Conservation (phyloP, 2,329 filamentous ascomycete genomes). For the Diaporthe nobilis region DNA sequence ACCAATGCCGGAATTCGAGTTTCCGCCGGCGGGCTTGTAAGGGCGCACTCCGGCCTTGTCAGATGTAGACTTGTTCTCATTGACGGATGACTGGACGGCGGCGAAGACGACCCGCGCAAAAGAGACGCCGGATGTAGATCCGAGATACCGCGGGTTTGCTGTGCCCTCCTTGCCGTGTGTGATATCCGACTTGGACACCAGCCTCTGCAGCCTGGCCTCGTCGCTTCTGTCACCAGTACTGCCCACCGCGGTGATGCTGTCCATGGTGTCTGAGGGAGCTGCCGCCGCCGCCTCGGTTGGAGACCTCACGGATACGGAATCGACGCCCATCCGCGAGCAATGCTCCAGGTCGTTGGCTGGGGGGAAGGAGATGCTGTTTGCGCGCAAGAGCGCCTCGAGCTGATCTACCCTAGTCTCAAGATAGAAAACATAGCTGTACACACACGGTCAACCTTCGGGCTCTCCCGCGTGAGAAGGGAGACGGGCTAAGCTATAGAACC, state of each 20-base stretch:
- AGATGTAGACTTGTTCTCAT: constrained; percentile 75
- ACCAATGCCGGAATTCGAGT: constrained; percentile 64
- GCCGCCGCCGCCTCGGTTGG: constrained; percentile 52
- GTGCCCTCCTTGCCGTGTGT: constrained; percentile 58
- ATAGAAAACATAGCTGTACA: constrained; percentile 88
- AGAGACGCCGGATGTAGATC: constrained; percentile 90
- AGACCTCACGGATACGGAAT: constrained; percentile 52
- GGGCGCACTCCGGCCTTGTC: constrained; percentile 75
- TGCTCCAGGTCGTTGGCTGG: constrained; percentile 79
- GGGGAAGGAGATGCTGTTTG: constrained; percentile 80
- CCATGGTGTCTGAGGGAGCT: constrained; percentile 50
- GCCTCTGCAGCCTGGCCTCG: constrained; percentile 73
- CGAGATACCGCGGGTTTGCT: constrained; percentile 84
- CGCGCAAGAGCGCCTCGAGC: constrained; percentile 81
- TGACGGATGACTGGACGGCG: constrained; percentile 82
- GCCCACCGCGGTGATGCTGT: constrained; percentile 49
- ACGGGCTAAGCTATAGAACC: constrained; percentile 56
- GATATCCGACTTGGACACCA: constrained; percentile 70
- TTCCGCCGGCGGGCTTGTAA: constrained; percentile 66
- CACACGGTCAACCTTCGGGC: not conserved
- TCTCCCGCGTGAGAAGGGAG: not conserved
- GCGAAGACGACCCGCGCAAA: constrained; percentile 96
- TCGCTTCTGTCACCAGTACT: constrained; percentile 66
- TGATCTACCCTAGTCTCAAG: constrained; percentile 89
- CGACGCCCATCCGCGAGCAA: constrained; percentile 64